Evolutionary conservation across 148 eudicot genomes (phyloP).

Genomic region (Arctostaphylos glauca): DNA sequence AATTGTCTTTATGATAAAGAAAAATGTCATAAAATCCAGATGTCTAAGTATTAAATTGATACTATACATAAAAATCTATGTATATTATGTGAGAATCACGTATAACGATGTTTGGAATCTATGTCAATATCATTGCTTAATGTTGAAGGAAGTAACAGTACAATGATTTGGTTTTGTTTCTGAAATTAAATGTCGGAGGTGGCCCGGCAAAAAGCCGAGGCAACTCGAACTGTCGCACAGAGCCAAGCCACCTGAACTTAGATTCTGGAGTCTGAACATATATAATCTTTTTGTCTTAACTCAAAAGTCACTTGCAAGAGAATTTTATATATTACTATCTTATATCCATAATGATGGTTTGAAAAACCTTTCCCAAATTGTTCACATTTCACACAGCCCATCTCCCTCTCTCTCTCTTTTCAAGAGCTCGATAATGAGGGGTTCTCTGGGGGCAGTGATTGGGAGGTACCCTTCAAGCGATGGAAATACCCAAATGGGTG

Average conservation of each 20-base stretch:
- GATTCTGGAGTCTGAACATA: background rate
- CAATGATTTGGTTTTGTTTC: too few species aligned
- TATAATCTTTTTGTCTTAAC: background rate
- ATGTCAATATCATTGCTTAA: too few species aligned
- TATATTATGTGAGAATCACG: too few species aligned
- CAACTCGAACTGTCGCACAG: background rate
- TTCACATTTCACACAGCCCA: background rate
- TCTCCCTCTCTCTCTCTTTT: conserved; percentile 13
- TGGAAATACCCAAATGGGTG: conserved; percentile 48
- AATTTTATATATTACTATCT: background rate
- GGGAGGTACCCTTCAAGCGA: conserved; percentile 78
- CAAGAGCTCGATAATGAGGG: conserved; percentile 38
- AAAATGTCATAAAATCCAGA: too few species aligned
- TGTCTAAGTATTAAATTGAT: too few species aligned
- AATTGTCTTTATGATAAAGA: too few species aligned
- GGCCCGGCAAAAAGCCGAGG: background rate
- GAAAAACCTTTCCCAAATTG: background rate
- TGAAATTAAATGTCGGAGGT: too few species aligned
- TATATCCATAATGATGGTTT: background rate
- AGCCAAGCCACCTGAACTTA: background rate
- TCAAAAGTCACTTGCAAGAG: background rate
- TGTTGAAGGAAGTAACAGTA: too few species aligned
- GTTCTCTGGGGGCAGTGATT: conserved; percentile 65
- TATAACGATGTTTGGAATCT: too few species aligned
- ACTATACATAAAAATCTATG: too few species aligned